These are phyloP conservation scores for Crassisporium funariophilum DNA, from an alignment of 768 basidiomycete species.

Conservation along the genomic window DNA sequence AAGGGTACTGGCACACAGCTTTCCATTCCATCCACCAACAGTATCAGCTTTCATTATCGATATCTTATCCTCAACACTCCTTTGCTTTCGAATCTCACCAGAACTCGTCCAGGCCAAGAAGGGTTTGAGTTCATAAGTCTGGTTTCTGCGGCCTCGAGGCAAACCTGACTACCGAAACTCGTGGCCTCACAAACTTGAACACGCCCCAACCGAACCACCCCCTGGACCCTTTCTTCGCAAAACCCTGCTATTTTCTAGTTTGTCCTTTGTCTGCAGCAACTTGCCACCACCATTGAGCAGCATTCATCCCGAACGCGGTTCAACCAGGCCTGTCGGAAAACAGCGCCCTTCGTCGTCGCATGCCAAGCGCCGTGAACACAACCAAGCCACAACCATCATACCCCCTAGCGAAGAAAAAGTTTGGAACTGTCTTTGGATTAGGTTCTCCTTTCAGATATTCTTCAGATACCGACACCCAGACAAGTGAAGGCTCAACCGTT, in stretches of 20 bases:
- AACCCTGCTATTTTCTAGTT: too few species aligned
- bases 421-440: slow-evolving; percentile 52
- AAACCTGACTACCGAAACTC: slow-evolving; percentile 16
- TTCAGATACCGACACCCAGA: slow-evolving; percentile 30
- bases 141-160: slow-evolving; percentile 15
- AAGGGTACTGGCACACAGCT: too few species aligned
- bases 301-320: too few species aligned
- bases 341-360: slow-evolving; percentile 7
- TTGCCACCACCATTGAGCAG: too few species aligned
- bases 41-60: too few species aligned
- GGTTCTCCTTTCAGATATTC: slow-evolving; percentile 34
- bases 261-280: too few species aligned
- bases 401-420: slow-evolving; percentile 39
- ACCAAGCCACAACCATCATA: slow-evolving; percentile 4
- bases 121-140: too few species aligned
- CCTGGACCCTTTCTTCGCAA: slow-evolving; percentile 1
- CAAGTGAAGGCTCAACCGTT: slow-evolving; percentile 24
- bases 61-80: neutral
- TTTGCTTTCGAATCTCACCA: neutral
- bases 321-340: too few species aligned
- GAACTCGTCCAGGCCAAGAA: too few species aligned
- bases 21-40: too few species aligned
- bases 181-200: slow-evolving; percentile 18
- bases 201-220: slow-evolving; percentile 6
- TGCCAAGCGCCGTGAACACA: slow-evolving; percentile 17